These are phyloP conservation scores for Tuber melanosporum DNA, from an alignment of 495 filamentous ascomycete genomes.

Conservation along the genomic window DNA sequence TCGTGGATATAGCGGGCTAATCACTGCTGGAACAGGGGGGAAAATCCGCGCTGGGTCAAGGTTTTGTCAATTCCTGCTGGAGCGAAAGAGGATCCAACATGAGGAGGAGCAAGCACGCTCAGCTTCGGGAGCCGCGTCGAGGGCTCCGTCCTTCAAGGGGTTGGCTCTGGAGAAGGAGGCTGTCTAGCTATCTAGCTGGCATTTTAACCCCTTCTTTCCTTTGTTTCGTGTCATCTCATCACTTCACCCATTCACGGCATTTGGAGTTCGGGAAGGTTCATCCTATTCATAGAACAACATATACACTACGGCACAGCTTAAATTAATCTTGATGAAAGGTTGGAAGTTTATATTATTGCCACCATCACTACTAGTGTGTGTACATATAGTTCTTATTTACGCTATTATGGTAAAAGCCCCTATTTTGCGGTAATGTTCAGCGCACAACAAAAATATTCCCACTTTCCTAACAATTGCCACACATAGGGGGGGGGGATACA, in stretches of 20 bases:
- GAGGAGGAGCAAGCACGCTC: slow-evolving; percentile 25
- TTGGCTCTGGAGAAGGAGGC: background rate
- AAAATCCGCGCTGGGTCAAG: slow-evolving; percentile 33
- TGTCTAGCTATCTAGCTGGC: background rate
- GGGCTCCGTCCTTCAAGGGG: background rate
- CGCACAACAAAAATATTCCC: too few species aligned
- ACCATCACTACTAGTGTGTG: background rate
- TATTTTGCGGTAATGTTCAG: too few species aligned
- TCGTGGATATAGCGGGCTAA: background rate
- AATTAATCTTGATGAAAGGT: background rate
- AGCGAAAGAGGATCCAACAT: slow-evolving; percentile 26
- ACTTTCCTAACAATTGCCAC: too few species aligned
- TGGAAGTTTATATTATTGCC: background rate
- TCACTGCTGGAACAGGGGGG: slow-evolving; percentile 13
- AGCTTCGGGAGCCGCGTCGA: background rate
- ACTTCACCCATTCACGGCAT: background rate
- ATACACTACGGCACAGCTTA: background rate
- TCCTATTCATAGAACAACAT: background rate
- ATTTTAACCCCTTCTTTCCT: background rate
- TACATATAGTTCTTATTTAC: background rate
- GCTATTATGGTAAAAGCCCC: background rate
- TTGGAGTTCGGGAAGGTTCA: background rate
- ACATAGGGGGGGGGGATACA: too few species aligned
- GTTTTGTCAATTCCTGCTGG: slow-evolving; percentile 40
- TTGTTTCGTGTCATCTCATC: background rate